Percentiles rank a stretch among this genome's conserved stretches.
Evolutionary conservation across 306 rosid genomes (phyloP).

Genomic region (Gillenia trifoliata): DNA sequence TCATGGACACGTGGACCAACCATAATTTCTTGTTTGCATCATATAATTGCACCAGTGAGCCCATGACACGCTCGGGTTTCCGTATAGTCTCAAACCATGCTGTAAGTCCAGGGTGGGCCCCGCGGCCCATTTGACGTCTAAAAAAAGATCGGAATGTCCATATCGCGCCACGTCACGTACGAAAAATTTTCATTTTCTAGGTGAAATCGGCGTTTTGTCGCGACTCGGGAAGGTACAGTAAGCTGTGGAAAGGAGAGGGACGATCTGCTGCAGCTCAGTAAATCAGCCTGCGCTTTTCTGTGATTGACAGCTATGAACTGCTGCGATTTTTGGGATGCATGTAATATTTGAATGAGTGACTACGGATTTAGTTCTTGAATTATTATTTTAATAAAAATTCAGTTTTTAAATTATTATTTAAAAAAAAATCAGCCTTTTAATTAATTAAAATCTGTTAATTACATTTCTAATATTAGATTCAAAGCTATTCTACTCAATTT

Average conservation of each 20-base stretch:
- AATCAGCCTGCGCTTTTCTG: too few relatives aligned
- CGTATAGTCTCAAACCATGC: background rate
- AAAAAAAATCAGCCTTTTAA: too few relatives aligned
- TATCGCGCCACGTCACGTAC: slow-evolving; percentile 17
- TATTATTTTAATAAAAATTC: too few relatives aligned
- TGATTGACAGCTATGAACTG: too few relatives aligned
- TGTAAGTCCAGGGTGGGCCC: background rate
- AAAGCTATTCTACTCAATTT: too few relatives aligned
- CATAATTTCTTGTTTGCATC: background rate
- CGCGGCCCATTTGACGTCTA: background rate
- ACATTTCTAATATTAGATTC: too few relatives aligned
- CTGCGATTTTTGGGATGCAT: too few relatives aligned
- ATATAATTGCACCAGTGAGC: background rate
- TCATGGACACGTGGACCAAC: slow-evolving; percentile 41
- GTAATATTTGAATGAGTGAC: too few relatives aligned
- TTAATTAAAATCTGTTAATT: too few relatives aligned
- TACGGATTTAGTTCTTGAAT: too few relatives aligned
- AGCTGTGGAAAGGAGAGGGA: background rate
- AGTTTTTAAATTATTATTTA: too few relatives aligned
- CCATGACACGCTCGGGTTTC: slow-evolving; percentile 7
- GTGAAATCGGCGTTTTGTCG: slow-evolving; percentile 4
- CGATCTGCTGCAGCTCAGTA: background rate
- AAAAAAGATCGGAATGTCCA: background rate
- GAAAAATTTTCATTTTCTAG: background rate
- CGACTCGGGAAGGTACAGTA: background rate